Base-by-base conservation (phyloP, 83 land plant species). In the Larix sibirica region DNA sequence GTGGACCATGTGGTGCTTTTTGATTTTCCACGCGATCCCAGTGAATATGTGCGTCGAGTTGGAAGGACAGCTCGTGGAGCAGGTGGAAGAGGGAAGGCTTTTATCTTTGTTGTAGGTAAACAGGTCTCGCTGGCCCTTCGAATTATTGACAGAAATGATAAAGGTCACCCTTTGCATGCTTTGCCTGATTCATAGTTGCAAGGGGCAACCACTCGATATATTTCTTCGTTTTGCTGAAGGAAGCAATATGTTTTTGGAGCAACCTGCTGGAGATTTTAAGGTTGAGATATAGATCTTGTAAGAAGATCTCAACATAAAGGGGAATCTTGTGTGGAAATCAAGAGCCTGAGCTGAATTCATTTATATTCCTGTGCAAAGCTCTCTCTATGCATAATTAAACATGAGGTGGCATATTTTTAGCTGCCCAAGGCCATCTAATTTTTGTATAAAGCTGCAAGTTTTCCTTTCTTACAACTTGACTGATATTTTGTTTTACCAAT, bases 41-140 rank as follows among this genome's bases (percentile, higher is more conserved):
- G 99, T 83, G 99, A 97, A 81, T 97, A 97, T 85, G 98, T 97
- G 4, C 90, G 99, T 1, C 90, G 99, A 54, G 99, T 97, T 28
- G 99, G 99, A 62, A 84, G 99, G 86, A 97, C 99, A 16, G 99
- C 99, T 40, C 93, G 99, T 82, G 98, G 98, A 56, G 99, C 96
- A 40, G 95, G 92, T 64, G 97, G 97, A 50, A 86, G 70, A 63
- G 99, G 99, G 4, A 97, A 92, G 88, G 99, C 98, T 18, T 97
- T 87, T 78, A 89, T 93, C 4, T 97, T 96, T 88, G 98, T 88
- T 7, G 96, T 97, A 26, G 99, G 99, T 31, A 97, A 95, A 82
- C 99, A 97, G 85, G 99, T 97, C 36, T 87, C 96, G 14, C 87
- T 96, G 73, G 99, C 99, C 21, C 83, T 90, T 80, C 88, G 88